These are phyloP conservation scores for Oenanthe sinensis DNA, from an alignment of 129 eudicot genomes.

Conservation along the genomic window DNA sequence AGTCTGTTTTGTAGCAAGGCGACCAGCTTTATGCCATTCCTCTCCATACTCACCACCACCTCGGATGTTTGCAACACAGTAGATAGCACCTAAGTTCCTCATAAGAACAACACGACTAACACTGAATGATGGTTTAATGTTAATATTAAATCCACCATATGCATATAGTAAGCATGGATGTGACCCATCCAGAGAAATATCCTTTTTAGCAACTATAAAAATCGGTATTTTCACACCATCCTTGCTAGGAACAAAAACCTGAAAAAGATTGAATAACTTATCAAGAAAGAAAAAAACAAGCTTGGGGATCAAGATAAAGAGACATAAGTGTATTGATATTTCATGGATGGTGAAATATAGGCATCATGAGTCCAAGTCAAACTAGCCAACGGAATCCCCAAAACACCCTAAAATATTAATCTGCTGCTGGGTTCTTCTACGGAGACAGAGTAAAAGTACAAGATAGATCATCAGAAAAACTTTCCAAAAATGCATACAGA, in stretches of 20 bases:
- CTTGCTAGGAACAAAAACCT: slow-evolving; percentile 81
- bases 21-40: slow-evolving; percentile 90
- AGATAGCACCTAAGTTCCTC: slow-evolving; percentile 48
- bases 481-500: neutral
- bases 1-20: slow-evolving; percentile 71
- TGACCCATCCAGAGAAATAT: slow-evolving; percentile 57
- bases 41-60: slow-evolving; percentile 99
- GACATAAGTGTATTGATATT: neutral
- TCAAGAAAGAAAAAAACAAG: slow-evolving; percentile 1
- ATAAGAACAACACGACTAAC: slow-evolving; percentile 47
- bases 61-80: slow-evolving; percentile 80
- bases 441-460: neutral
- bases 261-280: slow-evolving; percentile 2
- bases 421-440: neutral
- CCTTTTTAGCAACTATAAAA: slow-evolving; percentile 73
- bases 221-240: slow-evolving; percentile 66
- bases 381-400: neutral
- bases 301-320: neutral
- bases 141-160: slow-evolving; percentile 84
- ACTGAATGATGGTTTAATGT: slow-evolving; percentile 69
- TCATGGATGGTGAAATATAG: neutral
- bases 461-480: neutral
- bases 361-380: neutral
- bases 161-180: slow-evolving; percentile 76
- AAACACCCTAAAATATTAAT: neutral